Base-by-base conservation (phyloP, 108 stramenopile genomes). In the Pseudonitzschia multiseries region DNA sequence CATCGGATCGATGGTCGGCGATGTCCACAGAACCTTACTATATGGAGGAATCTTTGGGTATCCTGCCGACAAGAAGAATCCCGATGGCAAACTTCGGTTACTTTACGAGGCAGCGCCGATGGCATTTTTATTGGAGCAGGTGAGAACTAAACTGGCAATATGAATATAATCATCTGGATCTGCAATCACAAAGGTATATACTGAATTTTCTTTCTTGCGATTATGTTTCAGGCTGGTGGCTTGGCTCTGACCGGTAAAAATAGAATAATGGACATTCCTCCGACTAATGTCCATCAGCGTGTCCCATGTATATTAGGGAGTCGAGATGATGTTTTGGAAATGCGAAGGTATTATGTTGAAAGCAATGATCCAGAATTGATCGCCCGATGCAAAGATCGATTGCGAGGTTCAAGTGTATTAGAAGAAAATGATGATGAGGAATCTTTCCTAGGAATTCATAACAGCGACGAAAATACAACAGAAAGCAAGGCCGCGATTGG, bases 41-140 rank as follows among this genome's bases (percentile, higher is more conserved):
- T 98, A 98, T 76, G 96, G 96, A 29, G 97, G 97, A 8, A 83
- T 98, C 52, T 98, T 94, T 72, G 84, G 93, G 31, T 97, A 95
- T 77, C 97, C 97, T 12, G 83, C 91, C 17, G 94, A 96, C 69
- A 67, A 14, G 2, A 87, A 74, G 41, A 83, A 85, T 68, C 85
- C 79, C 12, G 79, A 91, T 42, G 91, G 93, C 57, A 91, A 92
- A 62, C 78, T 93, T 10, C 81, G 86, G 18, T 70, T 91, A 4
- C 78, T 89, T 8, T 89, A 91, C 79, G 85, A 90, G 68, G 84
- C 85, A 32, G 85, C 85, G 57, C 97, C 97, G 22, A 98, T 98
- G 96, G 87, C 96, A 21, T 83, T 90, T 44, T 79, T 98, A 69
- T 48, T 98, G n/a, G 92, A 96, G 71, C 81, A 94, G 61, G 81